A percentile compares a stretch with the other conserved stretches of the same genome.
Conservation (phyloP, 2,329 filamentous ascomycete genomes). For the Ilyonectria sp. region DNA sequence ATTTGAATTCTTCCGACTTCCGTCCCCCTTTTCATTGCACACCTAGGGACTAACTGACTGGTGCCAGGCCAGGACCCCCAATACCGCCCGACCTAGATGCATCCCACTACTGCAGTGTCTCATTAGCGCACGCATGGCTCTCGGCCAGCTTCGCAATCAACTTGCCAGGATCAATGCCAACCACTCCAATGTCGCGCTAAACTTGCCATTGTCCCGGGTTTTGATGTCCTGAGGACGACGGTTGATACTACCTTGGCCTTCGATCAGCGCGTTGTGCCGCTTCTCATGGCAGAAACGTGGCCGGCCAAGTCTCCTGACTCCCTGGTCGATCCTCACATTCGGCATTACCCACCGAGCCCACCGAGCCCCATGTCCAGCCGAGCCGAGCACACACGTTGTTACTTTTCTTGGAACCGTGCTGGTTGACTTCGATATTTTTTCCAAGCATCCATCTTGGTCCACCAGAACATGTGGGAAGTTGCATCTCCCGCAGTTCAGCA, state of each 20-base stretch:
- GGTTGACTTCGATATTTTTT: slow-evolving; percentile 35
- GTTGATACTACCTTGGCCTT: background rate
- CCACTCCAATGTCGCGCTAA: slow-evolving; percentile 23
- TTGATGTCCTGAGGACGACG: slow-evolving; percentile 7
- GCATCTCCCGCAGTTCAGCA: slow-evolving; percentile 43
- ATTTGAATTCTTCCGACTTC: slow-evolving; percentile 20
- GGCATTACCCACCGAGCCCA: slow-evolving; percentile 15
- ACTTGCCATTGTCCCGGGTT: slow-evolving; percentile 21
- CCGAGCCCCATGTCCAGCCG: slow-evolving; percentile 3
- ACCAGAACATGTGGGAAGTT: slow-evolving; percentile 39
- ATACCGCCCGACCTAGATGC: slow-evolving; percentile 37
- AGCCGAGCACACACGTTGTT: background rate
- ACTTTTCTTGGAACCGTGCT: slow-evolving; percentile 16
- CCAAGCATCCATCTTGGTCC: slow-evolving; percentile 34
- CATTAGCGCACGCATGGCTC: slow-evolving; percentile 42
- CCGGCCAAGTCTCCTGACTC: slow-evolving; percentile 16
- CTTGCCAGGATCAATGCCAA: slow-evolving; percentile 35
- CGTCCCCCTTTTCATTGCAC: slow-evolving; percentile 37
- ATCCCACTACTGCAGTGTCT: slow-evolving; percentile 46
- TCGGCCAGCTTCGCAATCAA: slow-evolving; percentile 35
- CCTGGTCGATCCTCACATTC: slow-evolving; percentile 18
- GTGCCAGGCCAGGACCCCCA: slow-evolving; percentile 35
- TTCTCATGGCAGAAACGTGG: slow-evolving; percentile 14
- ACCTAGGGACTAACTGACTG: slow-evolving; percentile 24
- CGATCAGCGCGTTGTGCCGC: slow-evolving; percentile 16